These are phyloP conservation scores for Tuber melanosporum DNA, from an alignment of 495 filamentous ascomycete species.

Conservation along the genomic window DNA sequence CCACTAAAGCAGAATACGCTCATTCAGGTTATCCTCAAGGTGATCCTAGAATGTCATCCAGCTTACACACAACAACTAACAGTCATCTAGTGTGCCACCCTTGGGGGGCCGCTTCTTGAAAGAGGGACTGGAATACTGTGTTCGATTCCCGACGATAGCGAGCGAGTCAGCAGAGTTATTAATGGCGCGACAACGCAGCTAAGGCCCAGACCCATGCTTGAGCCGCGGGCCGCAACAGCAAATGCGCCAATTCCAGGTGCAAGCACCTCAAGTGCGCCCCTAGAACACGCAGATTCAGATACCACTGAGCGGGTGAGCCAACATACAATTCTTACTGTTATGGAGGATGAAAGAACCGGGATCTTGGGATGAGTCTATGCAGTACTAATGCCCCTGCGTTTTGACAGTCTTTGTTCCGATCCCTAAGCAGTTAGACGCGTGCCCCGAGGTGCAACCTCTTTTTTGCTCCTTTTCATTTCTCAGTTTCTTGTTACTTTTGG, in stretches of 20 bases:
- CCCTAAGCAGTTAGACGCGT: conserved; percentile 31
- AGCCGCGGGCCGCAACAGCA: conserved; percentile 27
- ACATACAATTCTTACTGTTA: conserved; percentile 23
- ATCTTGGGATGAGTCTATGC: background rate
- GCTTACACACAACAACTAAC: conserved; percentile 20
- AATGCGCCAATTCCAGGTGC: conserved; percentile 22
- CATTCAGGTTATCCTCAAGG: conserved; percentile 94
- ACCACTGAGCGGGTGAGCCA: conserved; percentile 35
- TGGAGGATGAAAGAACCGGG: background rate
- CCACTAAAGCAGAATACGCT: conserved; percentile 96
- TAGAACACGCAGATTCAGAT: conserved; percentile 27
- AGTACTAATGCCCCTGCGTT: background rate
- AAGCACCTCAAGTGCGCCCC: conserved; percentile 14
- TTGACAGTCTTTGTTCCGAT: conserved; percentile 35
- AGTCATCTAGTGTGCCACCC: conserved; percentile 60
- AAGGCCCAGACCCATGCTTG: conserved; percentile 29
- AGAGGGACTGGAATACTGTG: conserved; percentile 38
- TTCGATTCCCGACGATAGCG: conserved; percentile 40
- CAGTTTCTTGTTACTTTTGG: conserved; percentile 10
- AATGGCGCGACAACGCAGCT: conserved; percentile 34
- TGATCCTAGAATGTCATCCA: conserved; percentile 29
- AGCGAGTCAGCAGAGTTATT: conserved; percentile 38
- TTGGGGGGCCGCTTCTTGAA: conserved; percentile 82
- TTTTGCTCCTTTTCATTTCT: background rate
- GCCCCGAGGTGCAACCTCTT: conserved; percentile 7